These are phyloP conservation scores for Neonectria ditissima DNA, from an alignment of 2,329 filamentous ascomycete genomes.

Conservation along the genomic window DNA sequence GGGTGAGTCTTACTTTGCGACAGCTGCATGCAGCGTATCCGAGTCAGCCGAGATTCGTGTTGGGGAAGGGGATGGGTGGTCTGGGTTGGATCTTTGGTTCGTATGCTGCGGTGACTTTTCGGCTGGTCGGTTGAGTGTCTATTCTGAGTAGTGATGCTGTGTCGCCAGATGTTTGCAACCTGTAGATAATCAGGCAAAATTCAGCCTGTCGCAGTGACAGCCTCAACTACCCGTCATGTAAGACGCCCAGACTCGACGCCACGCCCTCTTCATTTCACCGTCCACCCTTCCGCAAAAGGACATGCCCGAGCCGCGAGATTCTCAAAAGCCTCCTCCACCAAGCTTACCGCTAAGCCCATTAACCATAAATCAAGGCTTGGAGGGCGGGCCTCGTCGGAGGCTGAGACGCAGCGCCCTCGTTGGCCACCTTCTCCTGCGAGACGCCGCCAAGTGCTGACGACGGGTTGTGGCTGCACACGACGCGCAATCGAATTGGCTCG, in stretches of 20 bases:
- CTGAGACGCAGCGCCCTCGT: not conserved
- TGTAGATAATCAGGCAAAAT: not conserved
- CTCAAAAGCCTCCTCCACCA: not conserved
- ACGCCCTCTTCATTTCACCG: not conserved
- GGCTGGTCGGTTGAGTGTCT: not conserved
- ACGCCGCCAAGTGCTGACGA: slow-evolving; percentile 9
- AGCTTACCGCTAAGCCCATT: slow-evolving; percentile 7
- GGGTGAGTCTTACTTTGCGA: not conserved
- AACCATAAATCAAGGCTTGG: slow-evolving; percentile 1
- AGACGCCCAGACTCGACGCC: not conserved
- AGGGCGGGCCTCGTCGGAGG: not conserved
- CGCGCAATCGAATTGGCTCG: slow-evolving; percentile 15
- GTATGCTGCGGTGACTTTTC: not conserved
- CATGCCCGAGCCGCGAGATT: not conserved
- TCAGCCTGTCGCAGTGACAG: not conserved
- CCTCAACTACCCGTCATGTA: not conserved
- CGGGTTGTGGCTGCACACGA: slow-evolving; percentile 5
- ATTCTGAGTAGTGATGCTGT: not conserved
- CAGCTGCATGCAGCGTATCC: not conserved
- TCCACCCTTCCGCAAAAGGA: not conserved
- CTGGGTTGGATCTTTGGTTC: not conserved
- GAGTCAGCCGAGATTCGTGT: not conserved
- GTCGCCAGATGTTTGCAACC: not conserved
- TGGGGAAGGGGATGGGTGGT: not conserved
- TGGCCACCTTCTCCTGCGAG: not conserved